Conservation (phyloP, 2,329 filamentous ascomycete genomes). For the Arachnomyces sp. region DNA sequence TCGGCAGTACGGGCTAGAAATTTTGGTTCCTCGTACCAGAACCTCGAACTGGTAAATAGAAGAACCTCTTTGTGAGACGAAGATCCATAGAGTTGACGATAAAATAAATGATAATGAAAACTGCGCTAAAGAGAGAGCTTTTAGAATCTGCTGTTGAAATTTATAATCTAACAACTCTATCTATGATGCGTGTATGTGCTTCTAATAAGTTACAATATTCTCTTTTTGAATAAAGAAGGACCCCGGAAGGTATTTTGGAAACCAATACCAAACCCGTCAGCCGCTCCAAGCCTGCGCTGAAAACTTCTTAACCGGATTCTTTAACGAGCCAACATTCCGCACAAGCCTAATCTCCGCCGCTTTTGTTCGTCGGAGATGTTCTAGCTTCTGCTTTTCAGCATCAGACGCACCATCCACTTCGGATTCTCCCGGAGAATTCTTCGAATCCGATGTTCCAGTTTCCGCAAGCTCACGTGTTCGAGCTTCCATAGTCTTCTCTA, state of each 20-base stretch:
- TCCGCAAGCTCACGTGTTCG: constrained; percentile 57
- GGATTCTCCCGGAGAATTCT: constrained; percentile 7
- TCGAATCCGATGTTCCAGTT: constrained; percentile 16
- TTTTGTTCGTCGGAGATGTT: constrained; percentile 65
- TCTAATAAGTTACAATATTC: too few species aligned
- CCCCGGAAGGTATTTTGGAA: too few species aligned
- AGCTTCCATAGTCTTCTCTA: constrained; percentile 59
- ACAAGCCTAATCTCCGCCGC: constrained; percentile 85
- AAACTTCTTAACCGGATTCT: constrained; percentile 59
- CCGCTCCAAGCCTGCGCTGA: constrained; percentile 41
- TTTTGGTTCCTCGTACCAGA: neutral
- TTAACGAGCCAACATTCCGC: constrained; percentile 62
- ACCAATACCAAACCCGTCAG: constrained; percentile 8
- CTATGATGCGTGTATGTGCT: too few species aligned
- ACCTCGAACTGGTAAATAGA: constrained; percentile 1
- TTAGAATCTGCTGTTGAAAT: neutral
- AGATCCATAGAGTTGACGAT: constrained; percentile 2
- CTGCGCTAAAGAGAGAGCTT: neutral
- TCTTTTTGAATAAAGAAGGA: too few species aligned
- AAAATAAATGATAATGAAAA: neutral
- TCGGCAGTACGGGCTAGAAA: constrained; percentile 69
- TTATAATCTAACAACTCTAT: too few species aligned
- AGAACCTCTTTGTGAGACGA: neutral
- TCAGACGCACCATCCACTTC: constrained; percentile 12
- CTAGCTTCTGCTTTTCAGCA: constrained; percentile 47